Base-by-base conservation (phyloP, 495 filamentous ascomycete species). In the Aspergillus sclerotioniger region DNA sequence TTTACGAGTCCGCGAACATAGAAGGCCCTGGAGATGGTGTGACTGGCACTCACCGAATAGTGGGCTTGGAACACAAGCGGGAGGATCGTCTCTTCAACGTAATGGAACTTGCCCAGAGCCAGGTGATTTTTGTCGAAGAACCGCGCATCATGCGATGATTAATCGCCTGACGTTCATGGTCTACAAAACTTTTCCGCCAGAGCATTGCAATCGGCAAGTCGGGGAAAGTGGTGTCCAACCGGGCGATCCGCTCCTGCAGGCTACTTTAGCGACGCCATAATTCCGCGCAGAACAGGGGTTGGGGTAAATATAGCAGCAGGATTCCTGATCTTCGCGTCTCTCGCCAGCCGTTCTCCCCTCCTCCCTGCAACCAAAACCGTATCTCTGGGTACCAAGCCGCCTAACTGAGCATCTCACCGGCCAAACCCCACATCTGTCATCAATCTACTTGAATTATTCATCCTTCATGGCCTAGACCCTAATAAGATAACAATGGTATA, bases 301-400 rank as follows among this genome's bases (percentile, higher is more conserved):
- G 60, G 62, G 50, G 62, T 73, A 71, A 73, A 71, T 71, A 71
- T 71, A 71, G 68, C 51, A 59, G 43, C 47, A 53, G 10, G 29
- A 68, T 65, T 17, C 47, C 47, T 50, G 25, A n/a, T 32, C 47
- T 10, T 31, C 25, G 21, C 47, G 20, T 47, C 44, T 47, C 37
- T 54, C 51, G 47, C 39, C 28, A 45, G 17, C 54, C 21, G 37
- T 50, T 55, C 51, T 45, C 61, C 59, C 48, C 48, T 53, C 62
- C 62, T 57, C 68, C 71, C 71, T 74, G 71, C 66, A 74, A 64
- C 65, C 65, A 72, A 70, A 74, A 71, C 73, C 71, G 72, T 66
- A 67, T 50, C 65, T 60, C 66, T 67, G 73, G 71, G 65, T 56
- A 47, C 35, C 37, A 41, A 48, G 53, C 48, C 39, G 32, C 13